Evolutionary conservation across 208 protist species (phyloP), one percentile per base, ranked within the genome.

Genomic region (Acanthamoeba lenticulata): DNA sequence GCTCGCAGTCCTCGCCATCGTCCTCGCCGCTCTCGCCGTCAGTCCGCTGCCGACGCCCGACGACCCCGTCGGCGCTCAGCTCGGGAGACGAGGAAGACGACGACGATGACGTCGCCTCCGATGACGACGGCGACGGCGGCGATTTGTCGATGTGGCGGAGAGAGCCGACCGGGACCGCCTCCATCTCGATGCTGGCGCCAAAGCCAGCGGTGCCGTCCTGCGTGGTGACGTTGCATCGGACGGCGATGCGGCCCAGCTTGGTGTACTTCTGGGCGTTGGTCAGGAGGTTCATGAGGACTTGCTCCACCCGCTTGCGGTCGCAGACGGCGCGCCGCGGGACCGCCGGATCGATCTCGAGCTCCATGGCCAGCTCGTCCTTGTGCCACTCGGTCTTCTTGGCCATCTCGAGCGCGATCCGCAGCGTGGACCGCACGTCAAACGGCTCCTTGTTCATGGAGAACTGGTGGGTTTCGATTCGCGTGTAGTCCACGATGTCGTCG

Each of bases 351-450:
- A 85, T n/a, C n/a, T 85, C 74, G 9, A 57, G 15, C 5, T 1
- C 36, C 74, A 49, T 85, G 4, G 24, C 45, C 17, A 85, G 24
- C 24, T 45, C 49, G 27, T 19, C 45, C 21, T 85, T 85, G 45
- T 57, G 19, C 74, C 74, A 85, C 74, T 85, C 45, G 74, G 74
- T 85, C 24, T 85, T 85, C 74, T 85, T 85, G n/a, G 45, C 74
- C 74, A 49, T 85, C 29, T 85, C 74, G 27, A 85, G 2, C 6
- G 44, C 40, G n/a, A 45, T 85, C 7, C n/a, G 40, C 2, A 85
- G 45, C 36, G 40, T 85, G 1, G 17, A 57, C 11, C 45, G 44
- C 2, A 85, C 34, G 29, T 85, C 74, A 49, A 85, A 85, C 40
- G 29, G 36, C 34, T 55, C 45, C 74, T 85, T 85, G 36, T 85